phyloP scores from a whole-genome alignment of 305 asterid genomes.

The Striga hermonthica region DNA sequence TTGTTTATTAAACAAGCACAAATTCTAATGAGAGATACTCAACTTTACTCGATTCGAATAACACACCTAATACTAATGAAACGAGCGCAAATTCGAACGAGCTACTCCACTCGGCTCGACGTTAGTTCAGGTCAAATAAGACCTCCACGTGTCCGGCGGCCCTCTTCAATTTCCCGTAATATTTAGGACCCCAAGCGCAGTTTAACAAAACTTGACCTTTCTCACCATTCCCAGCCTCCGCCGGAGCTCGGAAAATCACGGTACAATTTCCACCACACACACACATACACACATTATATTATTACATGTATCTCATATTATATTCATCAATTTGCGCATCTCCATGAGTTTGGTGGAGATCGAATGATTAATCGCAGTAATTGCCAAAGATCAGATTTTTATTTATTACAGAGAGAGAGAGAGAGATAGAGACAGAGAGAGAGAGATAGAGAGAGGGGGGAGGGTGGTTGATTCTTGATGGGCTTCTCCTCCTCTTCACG shows the following conservation, averaged over 20 bases:
- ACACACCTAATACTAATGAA: too few species aligned
- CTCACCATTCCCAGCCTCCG: not conserved
- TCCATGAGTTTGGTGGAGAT: slow-evolving; percentile 27
- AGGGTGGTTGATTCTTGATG: slow-evolving; percentile 25
- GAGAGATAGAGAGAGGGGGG: not conserved
- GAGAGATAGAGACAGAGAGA: not conserved
- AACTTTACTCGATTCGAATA: too few species aligned
- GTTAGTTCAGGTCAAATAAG: too few species aligned
- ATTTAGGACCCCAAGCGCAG: not conserved
- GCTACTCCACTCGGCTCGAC: too few species aligned
- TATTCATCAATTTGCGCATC: slow-evolving; percentile 33
- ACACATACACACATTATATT: not conserved
- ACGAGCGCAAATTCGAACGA: too few species aligned
- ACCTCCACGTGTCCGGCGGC: slow-evolving; percentile 37
- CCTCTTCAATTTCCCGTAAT: slow-evolving; percentile 22
- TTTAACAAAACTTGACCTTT: slow-evolving; percentile 31
- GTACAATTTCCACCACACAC: slow-evolving; percentile 6
- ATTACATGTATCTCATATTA: not conserved
- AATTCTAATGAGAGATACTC: too few species aligned
- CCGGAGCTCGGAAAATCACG: slow-evolving; percentile 38
- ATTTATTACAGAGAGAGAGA: slow-evolving; percentile 2
- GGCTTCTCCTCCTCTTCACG: slow-evolving; percentile 34
- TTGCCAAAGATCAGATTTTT: not conserved
- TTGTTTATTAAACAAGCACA: too few species aligned
- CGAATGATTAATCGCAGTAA: slow-evolving; percentile 28